Base-by-base conservation (phyloP, 2,329 filamentous ascomycete species). In the Ceratocystiopsis minuta region DNA sequence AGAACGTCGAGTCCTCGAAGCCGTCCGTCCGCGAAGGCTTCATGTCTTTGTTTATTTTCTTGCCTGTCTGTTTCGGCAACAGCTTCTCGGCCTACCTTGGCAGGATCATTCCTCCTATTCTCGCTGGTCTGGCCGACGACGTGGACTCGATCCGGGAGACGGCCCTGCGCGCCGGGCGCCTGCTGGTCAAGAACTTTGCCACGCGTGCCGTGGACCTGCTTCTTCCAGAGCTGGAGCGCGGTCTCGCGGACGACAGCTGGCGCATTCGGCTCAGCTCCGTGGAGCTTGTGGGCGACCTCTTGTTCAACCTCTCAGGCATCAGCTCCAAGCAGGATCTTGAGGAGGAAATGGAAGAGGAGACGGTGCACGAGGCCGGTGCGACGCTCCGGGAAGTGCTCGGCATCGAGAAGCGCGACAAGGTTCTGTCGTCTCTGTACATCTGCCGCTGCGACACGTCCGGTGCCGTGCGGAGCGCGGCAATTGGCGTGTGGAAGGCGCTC, bases 11-110 rank as follows among this genome's bases (percentile, higher is more conserved):
- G 51, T 96, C 88, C 53, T 75, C 80, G 51, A 95, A 94, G 61
- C 59, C 90, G 16, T 77, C 86, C 42, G 85, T 98, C 49, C 78
- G 90, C 53, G 90, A 98, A 67, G 90, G 90, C 37, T 98, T 98
- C 66, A 98, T 98, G 90, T 95, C 90, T 9, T 72, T 98, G 35
- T 98, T 98, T 63, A 96, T 98, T 51, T 98, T 95, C 72, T 75
- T 98, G 64, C 90, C 90, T 13, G 90, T 94, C 41, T 98, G 90
- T 63, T 98, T 98, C 54, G 90, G 90, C 54, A 98, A 98, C 69
- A 93, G 87, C 59, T 98, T 98, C 55, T 81, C 90, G 51, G 86
- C 85, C 56, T 98, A 98, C 55, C 78, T 98, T 46, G 84, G 79
- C 61, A 86, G 79, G 56, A 94, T 98, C 53, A 94, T 98, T 52